Conservation (phyloP, 2,329 filamentous ascomycete species). For the Furcasterigmium furcatum region DNA sequence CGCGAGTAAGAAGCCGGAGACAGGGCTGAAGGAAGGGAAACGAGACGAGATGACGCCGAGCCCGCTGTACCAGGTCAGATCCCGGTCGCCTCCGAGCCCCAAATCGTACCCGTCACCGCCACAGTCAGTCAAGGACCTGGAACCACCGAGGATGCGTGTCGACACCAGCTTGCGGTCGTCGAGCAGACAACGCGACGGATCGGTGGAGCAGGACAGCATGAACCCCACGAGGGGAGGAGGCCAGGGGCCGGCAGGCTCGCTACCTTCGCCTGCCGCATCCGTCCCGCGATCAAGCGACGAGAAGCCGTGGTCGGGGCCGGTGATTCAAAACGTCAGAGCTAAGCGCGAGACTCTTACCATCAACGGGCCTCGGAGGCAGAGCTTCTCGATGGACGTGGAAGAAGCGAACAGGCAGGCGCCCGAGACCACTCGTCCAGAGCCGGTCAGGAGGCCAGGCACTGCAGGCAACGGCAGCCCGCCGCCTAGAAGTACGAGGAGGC, state of each 20-base stretch:
- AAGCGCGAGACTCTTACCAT: conserved; percentile 49
- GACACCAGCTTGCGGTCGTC: conserved; percentile 12
- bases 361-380: conserved; percentile 39
- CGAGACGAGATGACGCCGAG: conserved; percentile 8
- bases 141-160: conserved; percentile 8
- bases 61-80: conserved; percentile 3
- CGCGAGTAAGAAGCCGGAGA: neutral
- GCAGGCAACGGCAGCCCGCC: conserved; percentile 4
- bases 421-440: neutral
- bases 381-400: conserved; percentile 46
- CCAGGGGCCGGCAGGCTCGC: conserved; percentile 20
- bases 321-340: conserved; percentile 45
- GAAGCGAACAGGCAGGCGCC: conserved; percentile 11
- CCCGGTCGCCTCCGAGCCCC: conserved; percentile 2
- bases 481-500: conserved; percentile 10
- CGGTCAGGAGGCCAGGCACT: neutral
- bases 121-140: conserved; percentile 23
- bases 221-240: conserved; percentile 22
- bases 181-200: neutral
- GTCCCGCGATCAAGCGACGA: conserved; percentile 36
- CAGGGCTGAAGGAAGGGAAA: neutral
- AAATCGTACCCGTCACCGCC: conserved; percentile 27
- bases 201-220: neutral
- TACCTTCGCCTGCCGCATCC: conserved; percentile 41
- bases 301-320: conserved; percentile 27